A percentile compares a stretch with the other conserved stretches of the same genome.
These are phyloP conservation scores for Lactarius hengduanensis DNA, from an alignment of 768 basidiomycete species.

Conservation along the genomic window DNA sequence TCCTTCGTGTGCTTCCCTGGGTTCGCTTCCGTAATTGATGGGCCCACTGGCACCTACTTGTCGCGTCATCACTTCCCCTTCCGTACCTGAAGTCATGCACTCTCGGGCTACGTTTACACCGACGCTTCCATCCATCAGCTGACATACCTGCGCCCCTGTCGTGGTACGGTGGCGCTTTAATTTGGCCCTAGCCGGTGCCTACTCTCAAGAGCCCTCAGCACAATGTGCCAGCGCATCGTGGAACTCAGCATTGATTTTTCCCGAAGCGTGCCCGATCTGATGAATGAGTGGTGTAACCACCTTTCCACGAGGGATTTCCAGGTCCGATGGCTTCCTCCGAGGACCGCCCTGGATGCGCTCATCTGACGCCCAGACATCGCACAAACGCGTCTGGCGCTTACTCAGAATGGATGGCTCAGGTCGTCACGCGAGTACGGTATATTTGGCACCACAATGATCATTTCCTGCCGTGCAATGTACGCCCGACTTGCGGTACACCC, in stretches of 20 bases:
- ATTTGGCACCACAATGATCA: constrained; percentile 5
- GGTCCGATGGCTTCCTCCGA: constrained; percentile 13
- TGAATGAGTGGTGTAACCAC: constrained; percentile 3
- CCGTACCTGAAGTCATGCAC: constrained; percentile 12
- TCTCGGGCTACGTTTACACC: constrained; percentile 11
- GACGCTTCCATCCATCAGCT: constrained; percentile 23
- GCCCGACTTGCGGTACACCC: neutral
- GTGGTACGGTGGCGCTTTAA: constrained; percentile 2
- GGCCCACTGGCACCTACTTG: constrained; percentile 17
- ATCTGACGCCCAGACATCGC: constrained; percentile 16
- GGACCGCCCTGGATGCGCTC: constrained; percentile 24
- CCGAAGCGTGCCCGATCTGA: neutral
- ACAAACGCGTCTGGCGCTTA: constrained; percentile 20
- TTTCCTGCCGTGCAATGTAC: neutral
- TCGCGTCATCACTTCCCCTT: constrained; percentile 27
- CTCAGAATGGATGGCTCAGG: constrained; percentile 8
- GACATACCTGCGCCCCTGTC: constrained; percentile 18
- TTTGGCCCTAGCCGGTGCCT: neutral
- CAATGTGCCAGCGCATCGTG: constrained; percentile 18
- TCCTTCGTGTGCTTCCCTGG: neutral
- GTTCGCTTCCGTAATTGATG: constrained; percentile 15
- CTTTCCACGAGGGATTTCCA: neutral
- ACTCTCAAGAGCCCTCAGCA: neutral
- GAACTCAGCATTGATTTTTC: neutral
- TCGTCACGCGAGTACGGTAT: constrained; percentile 1